Evolutionary conservation across 1,284 basidiomycete genomes (phyloP).

Genomic region (Sporisorium exsertum): DNA sequence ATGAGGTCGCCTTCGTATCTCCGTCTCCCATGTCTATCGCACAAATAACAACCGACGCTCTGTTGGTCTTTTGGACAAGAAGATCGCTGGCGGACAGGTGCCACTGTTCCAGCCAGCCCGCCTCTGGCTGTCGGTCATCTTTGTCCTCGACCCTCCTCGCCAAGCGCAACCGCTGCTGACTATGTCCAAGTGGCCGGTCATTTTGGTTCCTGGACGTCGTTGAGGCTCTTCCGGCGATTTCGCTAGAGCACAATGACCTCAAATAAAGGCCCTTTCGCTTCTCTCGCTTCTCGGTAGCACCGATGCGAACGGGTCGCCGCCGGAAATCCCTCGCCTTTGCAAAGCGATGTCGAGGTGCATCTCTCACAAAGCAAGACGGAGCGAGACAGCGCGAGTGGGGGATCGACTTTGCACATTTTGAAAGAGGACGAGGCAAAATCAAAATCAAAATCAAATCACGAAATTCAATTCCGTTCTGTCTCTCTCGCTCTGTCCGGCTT

Average conservation of each 20-base stretch:
- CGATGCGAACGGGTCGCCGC: constrained; percentile 2
- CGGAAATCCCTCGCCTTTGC: constrained; percentile 1
- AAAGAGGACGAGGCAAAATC: no score
- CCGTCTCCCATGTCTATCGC: background rate
- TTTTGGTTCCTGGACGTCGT: background rate
- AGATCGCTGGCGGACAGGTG: background rate
- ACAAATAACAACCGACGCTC: background rate
- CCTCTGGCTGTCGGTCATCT: background rate
- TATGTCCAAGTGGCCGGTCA: constrained; percentile 1
- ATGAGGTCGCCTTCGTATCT: background rate
- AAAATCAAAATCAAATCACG: no score
- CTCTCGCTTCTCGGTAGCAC: background rate
- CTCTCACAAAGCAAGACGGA: background rate
- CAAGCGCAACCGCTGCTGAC: background rate
- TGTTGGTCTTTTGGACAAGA: background rate
- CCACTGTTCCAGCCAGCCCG: background rate
- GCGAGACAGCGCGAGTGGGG: background rate
- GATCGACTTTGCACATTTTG: constrained; percentile 2
- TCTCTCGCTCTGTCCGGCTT: no score
- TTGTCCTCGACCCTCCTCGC: background rate
- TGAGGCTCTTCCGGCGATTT: background rate
- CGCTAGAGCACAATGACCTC: background rate
- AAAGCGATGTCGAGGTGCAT: constrained; percentile 5
- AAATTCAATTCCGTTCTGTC: no score
- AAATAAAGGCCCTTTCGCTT: no score